Conservation (phyloP, 2,329 filamentous ascomycete species). For the Botrytis sinoallii region DNA sequence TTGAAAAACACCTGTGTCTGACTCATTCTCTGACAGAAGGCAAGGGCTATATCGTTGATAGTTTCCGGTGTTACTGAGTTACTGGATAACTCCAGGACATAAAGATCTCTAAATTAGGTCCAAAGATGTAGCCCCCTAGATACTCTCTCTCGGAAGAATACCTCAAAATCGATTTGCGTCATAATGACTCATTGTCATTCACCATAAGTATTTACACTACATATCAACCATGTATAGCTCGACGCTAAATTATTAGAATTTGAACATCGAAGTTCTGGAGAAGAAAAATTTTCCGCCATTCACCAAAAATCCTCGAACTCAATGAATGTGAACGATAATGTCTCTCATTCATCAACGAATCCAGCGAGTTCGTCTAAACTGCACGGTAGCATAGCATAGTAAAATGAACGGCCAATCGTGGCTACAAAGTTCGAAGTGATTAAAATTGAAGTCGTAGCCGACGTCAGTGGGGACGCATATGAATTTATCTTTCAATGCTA, state of each 20-base stretch:
- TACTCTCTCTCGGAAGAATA: neutral
- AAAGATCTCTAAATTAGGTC: neutral
- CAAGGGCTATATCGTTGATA: neutral
- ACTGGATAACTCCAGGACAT: neutral
- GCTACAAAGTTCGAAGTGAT: neutral
- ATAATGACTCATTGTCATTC: neutral
- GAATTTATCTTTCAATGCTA: neutral
- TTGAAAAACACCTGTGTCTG: neutral
- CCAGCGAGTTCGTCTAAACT: neutral
- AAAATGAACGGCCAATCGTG: neutral
- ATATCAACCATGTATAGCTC: neutral
- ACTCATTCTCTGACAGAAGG: neutral
- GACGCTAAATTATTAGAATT: neutral
- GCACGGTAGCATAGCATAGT: neutral
- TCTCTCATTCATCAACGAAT: neutral
- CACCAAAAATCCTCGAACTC: neutral
- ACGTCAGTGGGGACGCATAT: neutral
- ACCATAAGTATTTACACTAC: neutral
- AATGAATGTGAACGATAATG: neutral
- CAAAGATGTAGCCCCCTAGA: too few species aligned
- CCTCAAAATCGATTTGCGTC: neutral
- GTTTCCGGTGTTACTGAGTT: neutral
- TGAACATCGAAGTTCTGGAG: neutral
- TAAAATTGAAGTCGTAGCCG: rapidly evolving
- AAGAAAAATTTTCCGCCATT: neutral